Evolutionary conservation across 2,329 filamentous ascomycete genomes (phyloP).

Genomic region (Microthyrium microscopicum): DNA sequence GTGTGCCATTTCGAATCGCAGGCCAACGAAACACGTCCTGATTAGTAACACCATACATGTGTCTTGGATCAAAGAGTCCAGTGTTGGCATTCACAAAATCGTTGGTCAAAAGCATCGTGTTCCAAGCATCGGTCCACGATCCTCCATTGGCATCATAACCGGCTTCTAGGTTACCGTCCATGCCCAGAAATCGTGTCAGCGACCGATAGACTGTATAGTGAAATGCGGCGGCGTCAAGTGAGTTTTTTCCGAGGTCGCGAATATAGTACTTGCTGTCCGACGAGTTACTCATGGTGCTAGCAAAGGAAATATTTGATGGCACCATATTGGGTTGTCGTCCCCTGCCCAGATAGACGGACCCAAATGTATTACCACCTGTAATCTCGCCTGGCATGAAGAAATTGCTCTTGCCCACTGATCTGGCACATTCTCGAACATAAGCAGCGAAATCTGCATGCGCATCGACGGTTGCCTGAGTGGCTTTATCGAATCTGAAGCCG

Average conservation of each 20-base stretch:
- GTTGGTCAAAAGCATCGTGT: conserved; percentile 38
- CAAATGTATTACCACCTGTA: conserved; percentile 43
- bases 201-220: conserved; percentile 45
- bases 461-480: conserved; percentile 45
- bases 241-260: conserved; percentile 32
- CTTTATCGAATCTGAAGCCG: conserved; percentile 49
- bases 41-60: conserved; percentile 48
- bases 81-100: conserved; percentile 43
- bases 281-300: conserved; percentile 31
- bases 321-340: conserved; percentile 32
- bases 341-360: conserved; percentile 41
- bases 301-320: conserved; percentile 27
- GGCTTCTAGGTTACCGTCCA: conserved; percentile 38
- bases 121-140: conserved; percentile 37
- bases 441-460: conserved; percentile 39
- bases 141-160: conserved; percentile 34
- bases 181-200: conserved; percentile 40
- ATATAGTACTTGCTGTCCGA: conserved; percentile 30
- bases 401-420: conserved; percentile 38
- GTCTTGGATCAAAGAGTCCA: conserved; percentile 44
- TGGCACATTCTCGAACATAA: conserved; percentile 38
- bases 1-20: conserved; percentile 37
- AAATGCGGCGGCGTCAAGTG: conserved; percentile 41
- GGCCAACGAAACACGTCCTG: conserved; percentile 53
- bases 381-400: conserved; percentile 48